Evolutionary conservation across 805 yeast species (phyloP), one percentile per base, ranked within the genome.

Genomic region (Brettanomyces sp.): DNA sequence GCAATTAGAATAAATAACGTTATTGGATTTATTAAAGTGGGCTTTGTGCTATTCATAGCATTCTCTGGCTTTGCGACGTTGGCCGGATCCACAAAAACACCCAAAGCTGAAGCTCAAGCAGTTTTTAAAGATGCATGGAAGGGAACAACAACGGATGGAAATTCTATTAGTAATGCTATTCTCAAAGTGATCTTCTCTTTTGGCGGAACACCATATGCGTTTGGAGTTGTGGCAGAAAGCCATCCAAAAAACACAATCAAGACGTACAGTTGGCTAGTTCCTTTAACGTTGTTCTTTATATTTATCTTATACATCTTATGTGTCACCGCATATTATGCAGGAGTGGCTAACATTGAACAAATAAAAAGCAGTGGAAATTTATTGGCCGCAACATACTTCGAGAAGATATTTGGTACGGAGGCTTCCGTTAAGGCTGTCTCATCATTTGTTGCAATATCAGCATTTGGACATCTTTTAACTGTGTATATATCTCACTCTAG

Each of bases 401-500:
- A 69, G 48, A 76, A 77, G 51, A 89, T 82, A 1, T 85, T 85
- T 60, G 88, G 88, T 45, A 52, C 53, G 3, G 65, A 72, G 14
- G 66, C 64, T 12, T 93, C 88, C 18, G 56, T 60, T 65, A 80
- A 67, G 57, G 93, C 90, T 3, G 73, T 86, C 8, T 77, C 89
- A 9, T 88, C 80, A 1, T 81, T 86, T 58, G 91, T 86, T 42
- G 95, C 95, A 3, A 67, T 87, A 44, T 77, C 85, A 56, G 89
- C 95, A 3, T 68, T 83, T 49, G 95, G 95, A 49, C 87, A 86
- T 58, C 91, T 87, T 39, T 61, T 85, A 64, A 76, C 89, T n/a
- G 95, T 85, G 37, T 80, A 82, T 45, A 82, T 84, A 57, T 79
- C 91, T 4, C 95, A 86, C 63, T 91, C 91, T 46, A 74, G 95